Evolutionary conservation across 192 early-diverging fungal species (phyloP).

Genomic region (Coemansia sp.): DNA sequence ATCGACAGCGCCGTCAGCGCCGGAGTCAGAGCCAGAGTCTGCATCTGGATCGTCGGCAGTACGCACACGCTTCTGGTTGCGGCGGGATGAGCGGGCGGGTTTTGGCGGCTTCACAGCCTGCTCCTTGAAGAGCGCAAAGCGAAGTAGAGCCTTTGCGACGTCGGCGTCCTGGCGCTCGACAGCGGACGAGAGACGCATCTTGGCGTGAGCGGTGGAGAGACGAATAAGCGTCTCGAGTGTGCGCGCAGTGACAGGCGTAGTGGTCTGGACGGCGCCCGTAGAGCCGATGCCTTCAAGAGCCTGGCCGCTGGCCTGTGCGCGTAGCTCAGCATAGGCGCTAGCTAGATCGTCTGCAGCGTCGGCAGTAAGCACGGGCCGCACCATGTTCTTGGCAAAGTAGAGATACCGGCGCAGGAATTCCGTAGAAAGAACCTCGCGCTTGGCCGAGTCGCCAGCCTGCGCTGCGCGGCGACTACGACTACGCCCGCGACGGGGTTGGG

Average conservation of each 20-base stretch:
- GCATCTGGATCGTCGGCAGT: constrained; percentile 40
- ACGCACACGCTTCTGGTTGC: constrained; percentile 50
- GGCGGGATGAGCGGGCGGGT: constrained; percentile 27
- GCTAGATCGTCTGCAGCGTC: constrained; percentile 85
- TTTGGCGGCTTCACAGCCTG: constrained; percentile 48
- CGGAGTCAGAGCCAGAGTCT: constrained; percentile 32
- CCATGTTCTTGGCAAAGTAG: constrained; percentile 86
- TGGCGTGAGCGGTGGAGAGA: constrained; percentile 94
- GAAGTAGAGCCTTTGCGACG: constrained; percentile 76
- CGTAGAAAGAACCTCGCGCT: constrained; percentile 73
- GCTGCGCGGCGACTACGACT: constrained; percentile 32
- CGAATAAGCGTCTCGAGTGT: constrained; percentile 97
- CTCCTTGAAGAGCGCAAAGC: constrained; percentile 92
- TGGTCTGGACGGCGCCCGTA: constrained; percentile 75
- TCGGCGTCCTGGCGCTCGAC: constrained; percentile 88
- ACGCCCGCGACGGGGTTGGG: constrained; percentile 23
- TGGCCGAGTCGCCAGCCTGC: constrained; percentile 22
- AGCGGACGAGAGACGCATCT: constrained; percentile 75
- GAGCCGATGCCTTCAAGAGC: constrained; percentile 34
- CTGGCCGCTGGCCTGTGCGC: constrained; percentile 68
- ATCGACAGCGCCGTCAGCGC: constrained; percentile 2
- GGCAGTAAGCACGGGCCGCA: constrained; percentile 78
- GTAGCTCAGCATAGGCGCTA: constrained; percentile 77
- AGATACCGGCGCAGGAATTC: constrained; percentile 94
- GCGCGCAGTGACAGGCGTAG: constrained; percentile 96